Evolutionary conservation across 2,329 filamentous ascomycete species (phyloP).

Genomic region (Phyllosticta paracitricarpa): DNA sequence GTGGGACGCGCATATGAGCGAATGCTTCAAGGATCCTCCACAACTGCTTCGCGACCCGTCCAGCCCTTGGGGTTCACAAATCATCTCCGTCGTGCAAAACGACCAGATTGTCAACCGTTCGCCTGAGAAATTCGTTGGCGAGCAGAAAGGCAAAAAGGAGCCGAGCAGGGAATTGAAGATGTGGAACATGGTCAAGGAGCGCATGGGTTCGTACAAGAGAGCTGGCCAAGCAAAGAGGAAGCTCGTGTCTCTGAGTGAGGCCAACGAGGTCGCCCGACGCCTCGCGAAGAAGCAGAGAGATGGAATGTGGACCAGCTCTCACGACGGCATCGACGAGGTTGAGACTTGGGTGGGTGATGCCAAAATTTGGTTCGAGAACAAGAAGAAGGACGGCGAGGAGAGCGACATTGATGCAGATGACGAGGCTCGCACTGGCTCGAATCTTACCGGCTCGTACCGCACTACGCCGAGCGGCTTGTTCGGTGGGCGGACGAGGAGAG

Average conservation of each 20-base stretch:
- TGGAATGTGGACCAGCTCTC: not conserved
- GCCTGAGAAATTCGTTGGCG: conserved; percentile 15
- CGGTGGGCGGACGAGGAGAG: not conserved
- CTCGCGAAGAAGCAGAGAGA: conserved; percentile 21
- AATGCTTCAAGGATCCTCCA: conserved; percentile 18
- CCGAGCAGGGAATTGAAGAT: conserved; percentile 17
- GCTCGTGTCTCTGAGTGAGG: conserved; percentile 48
- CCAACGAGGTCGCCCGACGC: conserved; percentile 50
- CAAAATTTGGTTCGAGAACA: not conserved
- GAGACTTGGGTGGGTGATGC: not conserved
- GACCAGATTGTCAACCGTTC: not conserved
- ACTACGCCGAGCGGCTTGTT: too few species aligned
- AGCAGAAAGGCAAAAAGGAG: conserved; percentile 7
- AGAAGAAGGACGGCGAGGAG: not conserved
- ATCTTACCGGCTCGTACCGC: too few species aligned
- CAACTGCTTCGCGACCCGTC: not conserved
- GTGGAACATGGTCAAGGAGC: conserved; percentile 28
- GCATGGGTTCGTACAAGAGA: conserved; percentile 15
- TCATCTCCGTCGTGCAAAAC: too few species aligned
- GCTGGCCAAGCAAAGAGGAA: conserved; percentile 33
- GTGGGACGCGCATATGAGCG: conserved; percentile 42
- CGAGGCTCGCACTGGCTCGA: too few species aligned
- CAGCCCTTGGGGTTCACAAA: not conserved
- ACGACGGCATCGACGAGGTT: not conserved
- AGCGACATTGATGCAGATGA: not conserved